Percentiles rank a stretch among this genome's conserved stretches.
Evolutionary conservation across 768 basidiomycete species (phyloP).

Genomic region (Psilocybe sp.): DNA sequence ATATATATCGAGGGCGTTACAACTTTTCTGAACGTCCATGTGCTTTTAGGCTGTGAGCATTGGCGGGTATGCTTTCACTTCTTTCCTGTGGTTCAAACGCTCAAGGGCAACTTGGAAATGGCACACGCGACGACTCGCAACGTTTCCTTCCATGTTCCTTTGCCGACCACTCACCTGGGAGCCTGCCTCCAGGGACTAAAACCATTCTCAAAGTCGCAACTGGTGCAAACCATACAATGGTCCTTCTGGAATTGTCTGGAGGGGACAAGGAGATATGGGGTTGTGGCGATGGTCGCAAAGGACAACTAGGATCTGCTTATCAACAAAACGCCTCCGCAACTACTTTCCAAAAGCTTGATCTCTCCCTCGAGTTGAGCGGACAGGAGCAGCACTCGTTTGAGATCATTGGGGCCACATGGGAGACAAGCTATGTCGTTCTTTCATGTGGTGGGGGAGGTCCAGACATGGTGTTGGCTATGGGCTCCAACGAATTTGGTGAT

Average conservation of each 20-base stretch:
- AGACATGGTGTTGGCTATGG: constrained; percentile 74
- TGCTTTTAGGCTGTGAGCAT: too few species aligned
- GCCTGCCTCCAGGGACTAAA: constrained; percentile 26
- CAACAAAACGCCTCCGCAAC: constrained; percentile 18
- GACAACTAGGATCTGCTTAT: constrained; percentile 65
- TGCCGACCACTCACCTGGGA: constrained; percentile 19
- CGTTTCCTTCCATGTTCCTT: constrained; percentile 41
- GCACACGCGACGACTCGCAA: constrained; percentile 43
- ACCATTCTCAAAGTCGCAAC: constrained; percentile 52
- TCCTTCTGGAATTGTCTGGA: constrained; percentile 46
- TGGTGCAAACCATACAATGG: constrained; percentile 80
- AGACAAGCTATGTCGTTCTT: constrained; percentile 76
- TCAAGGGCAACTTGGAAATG: constrained; percentile 49
- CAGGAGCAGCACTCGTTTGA: constrained; percentile 42
- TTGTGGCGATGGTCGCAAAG: constrained; percentile 65
- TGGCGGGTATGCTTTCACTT: constrained; percentile 12
- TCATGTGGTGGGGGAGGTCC: constrained; percentile 29
- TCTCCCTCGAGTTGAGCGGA: constrained; percentile 33
- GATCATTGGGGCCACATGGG: constrained; percentile 71
- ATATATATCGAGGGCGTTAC: too few species aligned
- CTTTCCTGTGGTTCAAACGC: constrained; percentile 49
- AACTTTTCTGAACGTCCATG: too few species aligned
- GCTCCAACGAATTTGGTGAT: constrained; percentile 82
- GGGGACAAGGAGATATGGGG: constrained; percentile 56
- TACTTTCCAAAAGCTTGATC: constrained; percentile 47